Evolutionary conservation across 1,284 basidiomycete species (phyloP).

Genomic region (Wolfiporia cocos): DNA sequence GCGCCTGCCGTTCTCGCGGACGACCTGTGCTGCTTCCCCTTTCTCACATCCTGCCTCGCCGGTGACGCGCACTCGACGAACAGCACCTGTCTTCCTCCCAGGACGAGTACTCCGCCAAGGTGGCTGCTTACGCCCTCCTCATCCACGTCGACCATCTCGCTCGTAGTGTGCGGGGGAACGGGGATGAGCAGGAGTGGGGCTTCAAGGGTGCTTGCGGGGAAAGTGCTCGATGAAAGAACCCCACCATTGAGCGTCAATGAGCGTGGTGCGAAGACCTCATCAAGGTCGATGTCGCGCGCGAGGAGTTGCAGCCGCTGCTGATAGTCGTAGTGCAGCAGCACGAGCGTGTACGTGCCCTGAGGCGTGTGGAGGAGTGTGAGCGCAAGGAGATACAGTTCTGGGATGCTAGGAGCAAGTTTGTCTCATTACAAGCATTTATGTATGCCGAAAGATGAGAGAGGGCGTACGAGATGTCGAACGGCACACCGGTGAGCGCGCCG

Average conservation of each 20-base stretch:
- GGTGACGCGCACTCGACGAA: constrained; percentile 50
- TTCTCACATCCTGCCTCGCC: constrained; percentile 43
- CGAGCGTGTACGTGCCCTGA: constrained; percentile 45
- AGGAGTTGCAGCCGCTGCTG: constrained; percentile 54
- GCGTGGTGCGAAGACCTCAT: constrained; percentile 47
- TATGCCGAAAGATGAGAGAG: not conserved
- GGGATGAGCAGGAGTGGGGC: constrained; percentile 39
- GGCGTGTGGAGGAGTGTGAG: constrained; percentile 54
- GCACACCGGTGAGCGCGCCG: constrained; percentile 39
- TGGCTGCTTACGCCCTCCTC: constrained; percentile 28
- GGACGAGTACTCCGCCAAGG: constrained; percentile 60
- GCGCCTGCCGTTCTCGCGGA: constrained; percentile 43
- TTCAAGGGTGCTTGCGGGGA: constrained; percentile 26
- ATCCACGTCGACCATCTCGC: constrained; percentile 21
- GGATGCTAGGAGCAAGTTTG: constrained; percentile 40
- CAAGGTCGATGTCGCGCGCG: constrained; percentile 47
- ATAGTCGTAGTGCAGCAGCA: constrained; percentile 66
- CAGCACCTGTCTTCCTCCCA: constrained; percentile 58
- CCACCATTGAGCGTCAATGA: constrained; percentile 40
- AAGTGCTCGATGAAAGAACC: constrained; percentile 25
- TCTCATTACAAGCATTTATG: not conserved
- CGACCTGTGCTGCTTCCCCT: constrained; percentile 43
- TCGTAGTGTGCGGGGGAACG: constrained; percentile 32
- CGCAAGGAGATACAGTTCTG: constrained; percentile 71
- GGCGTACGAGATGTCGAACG: constrained; percentile 64